phyloP scores from a whole-genome alignment of 2,329 filamentous ascomycete genomes.

The Colletotrichum orchidophilum region DNA sequence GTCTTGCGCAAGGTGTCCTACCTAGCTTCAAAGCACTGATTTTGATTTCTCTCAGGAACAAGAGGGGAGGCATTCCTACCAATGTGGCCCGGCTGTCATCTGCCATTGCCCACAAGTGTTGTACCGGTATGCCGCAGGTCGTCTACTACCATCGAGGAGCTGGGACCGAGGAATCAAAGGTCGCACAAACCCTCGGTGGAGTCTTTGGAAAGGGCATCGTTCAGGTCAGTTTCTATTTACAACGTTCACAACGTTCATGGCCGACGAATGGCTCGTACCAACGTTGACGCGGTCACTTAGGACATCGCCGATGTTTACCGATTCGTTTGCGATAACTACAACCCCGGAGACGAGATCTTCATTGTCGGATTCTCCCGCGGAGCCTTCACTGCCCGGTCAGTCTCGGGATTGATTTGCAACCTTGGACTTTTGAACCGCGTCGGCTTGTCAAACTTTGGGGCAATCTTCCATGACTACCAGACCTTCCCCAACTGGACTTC shows the following conservation, averaged over 20 bases:
- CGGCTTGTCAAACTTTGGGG: slow-evolving; percentile 26
- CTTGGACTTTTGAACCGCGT: slow-evolving; percentile 31
- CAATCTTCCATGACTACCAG: slow-evolving; percentile 34
- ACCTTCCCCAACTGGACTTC: slow-evolving; percentile 24
- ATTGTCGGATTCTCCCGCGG: slow-evolving; percentile 48
- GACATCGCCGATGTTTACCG: slow-evolving; percentile 48
- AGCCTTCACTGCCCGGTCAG: slow-evolving; percentile 48
- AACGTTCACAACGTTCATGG: background rate
- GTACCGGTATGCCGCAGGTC: slow-evolving; percentile 45
- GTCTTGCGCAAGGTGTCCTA: background rate
- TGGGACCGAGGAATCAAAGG: slow-evolving; percentile 39
- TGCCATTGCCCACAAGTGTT: slow-evolving; percentile 40
- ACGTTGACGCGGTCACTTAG: slow-evolving; percentile 24
- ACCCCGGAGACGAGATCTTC: slow-evolving; percentile 45
- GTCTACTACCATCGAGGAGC: slow-evolving; percentile 49
- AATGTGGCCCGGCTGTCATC: slow-evolving; percentile 47
- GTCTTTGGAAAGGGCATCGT: slow-evolving; percentile 39
- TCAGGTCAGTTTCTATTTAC: slow-evolving; percentile 4
- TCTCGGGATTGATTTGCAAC: slow-evolving; percentile 39
- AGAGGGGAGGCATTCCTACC: slow-evolving; percentile 32
- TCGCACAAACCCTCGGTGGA: slow-evolving; percentile 38
- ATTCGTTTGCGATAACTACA: slow-evolving; percentile 48
- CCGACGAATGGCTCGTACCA: background rate
- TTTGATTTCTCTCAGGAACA: background rate
- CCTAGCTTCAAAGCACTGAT: background rate